Conservation (phyloP, 2,329 filamentous ascomycete species). For the Cadophora malorum region DNA sequence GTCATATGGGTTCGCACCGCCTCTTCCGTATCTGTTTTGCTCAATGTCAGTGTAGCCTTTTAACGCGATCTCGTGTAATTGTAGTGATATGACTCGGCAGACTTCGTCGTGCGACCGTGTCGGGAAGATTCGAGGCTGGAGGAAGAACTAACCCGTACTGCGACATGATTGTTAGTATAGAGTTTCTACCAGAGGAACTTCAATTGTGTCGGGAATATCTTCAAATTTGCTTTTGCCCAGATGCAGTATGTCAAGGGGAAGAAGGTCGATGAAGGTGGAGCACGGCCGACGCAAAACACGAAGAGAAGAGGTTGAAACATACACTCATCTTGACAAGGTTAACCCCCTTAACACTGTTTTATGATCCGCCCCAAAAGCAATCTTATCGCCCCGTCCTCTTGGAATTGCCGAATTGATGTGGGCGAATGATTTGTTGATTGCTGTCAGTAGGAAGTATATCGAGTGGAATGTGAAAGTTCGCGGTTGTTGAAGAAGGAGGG, state of each 20-base stretch:
- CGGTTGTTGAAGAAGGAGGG: not conserved
- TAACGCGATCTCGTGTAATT: not conserved
- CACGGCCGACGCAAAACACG: conserved; percentile 30
- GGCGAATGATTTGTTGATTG: conserved; percentile 8
- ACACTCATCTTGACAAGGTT: conserved; percentile 41
- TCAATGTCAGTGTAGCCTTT: conserved; percentile 27
- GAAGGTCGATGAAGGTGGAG: conserved; percentile 16
- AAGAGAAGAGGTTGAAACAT: conserved; percentile 34
- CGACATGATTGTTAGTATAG: conserved; percentile 41
- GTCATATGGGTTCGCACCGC: conserved; percentile 63
- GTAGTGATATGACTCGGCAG: not conserved
- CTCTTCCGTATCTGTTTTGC: conserved; percentile 58
- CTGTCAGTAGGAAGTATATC: not conserved
- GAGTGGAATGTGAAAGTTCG: not conserved
- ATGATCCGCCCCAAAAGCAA: conserved; percentile 26
- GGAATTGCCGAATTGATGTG: conserved; percentile 11
- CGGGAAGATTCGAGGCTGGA: conserved; percentile 8
- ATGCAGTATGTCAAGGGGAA: conserved; percentile 15
- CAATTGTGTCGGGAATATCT: conserved; percentile 19
- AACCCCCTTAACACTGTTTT: conserved; percentile 29
- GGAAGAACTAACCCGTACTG: conserved; percentile 44
- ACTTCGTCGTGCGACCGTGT: conserved; percentile 9
- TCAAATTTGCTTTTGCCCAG: conserved; percentile 16
- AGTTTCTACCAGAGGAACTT: conserved; percentile 40
- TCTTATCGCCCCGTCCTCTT: conserved; percentile 23